Percentiles rank a stretch among this genome's conserved stretches.
These are phyloP conservation scores for Anethum foeniculum DNA, from an alignment of 140 eudicot genomes.

Conservation along the genomic window DNA sequence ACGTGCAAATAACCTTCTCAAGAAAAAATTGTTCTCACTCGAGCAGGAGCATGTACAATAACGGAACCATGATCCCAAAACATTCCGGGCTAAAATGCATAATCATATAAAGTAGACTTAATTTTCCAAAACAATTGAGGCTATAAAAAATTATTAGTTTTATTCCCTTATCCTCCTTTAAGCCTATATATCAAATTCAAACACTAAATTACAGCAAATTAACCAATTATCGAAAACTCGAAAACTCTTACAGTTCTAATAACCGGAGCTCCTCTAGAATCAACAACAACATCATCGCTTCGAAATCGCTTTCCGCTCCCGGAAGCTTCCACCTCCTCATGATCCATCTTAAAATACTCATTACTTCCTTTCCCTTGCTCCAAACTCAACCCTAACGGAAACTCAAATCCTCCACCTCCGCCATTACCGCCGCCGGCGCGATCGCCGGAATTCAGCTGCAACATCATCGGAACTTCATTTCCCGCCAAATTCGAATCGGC, in stretches of 20 bases:
- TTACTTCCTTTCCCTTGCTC: conserved; percentile 65
- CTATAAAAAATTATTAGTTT: too few relatives aligned
- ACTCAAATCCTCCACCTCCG: conserved; percentile 44
- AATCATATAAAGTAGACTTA: background rate
- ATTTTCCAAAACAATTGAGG: too few relatives aligned
- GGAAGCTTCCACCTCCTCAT: conserved; percentile 40
- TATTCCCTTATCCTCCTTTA: background rate
- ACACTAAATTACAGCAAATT: background rate
- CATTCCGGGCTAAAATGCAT: background rate
- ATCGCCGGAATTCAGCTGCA: conserved; percentile 65
- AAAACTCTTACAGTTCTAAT: conserved; percentile 23
- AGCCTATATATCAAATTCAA: background rate
- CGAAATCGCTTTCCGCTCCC: conserved; percentile 59
- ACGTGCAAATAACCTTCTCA: background rate
- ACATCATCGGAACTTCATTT: conserved; percentile 63
- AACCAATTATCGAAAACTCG: background rate
- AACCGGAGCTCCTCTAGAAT: conserved; percentile 45
- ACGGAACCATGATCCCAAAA: background rate
- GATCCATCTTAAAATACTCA: conserved; percentile 60
- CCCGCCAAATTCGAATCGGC: conserved; percentile 53
- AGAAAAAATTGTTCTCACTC: background rate
- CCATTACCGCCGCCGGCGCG: conserved; percentile 38
- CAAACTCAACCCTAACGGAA: conserved; percentile 83
- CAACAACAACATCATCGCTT: conserved; percentile 55
- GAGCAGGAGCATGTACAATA: background rate